Percentiles rank a stretch among this genome's conserved stretches.
Conservation (phyloP, 2,329 filamentous ascomycete genomes). For the Talaromyces amestolkiae region DNA sequence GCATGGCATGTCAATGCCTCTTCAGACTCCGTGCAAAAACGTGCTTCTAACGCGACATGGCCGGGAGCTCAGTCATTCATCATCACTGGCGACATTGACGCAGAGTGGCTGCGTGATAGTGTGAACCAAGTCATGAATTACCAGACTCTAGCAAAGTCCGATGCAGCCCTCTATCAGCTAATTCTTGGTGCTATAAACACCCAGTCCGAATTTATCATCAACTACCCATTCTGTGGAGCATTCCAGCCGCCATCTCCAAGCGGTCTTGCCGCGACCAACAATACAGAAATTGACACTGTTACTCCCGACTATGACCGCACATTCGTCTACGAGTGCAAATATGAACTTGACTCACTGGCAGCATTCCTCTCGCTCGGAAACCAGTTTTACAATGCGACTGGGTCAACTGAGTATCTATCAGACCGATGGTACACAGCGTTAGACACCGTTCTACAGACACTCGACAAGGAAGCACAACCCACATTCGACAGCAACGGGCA, state of each 20-base stretch:
- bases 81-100: constrained; percentile 89
- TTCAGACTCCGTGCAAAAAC: constrained; percentile 24
- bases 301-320: constrained; percentile 82
- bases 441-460: constrained; percentile 67
- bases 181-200: constrained; percentile 95
- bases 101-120: constrained; percentile 87
- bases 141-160: constrained; percentile 77
- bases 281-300: constrained; percentile 79
- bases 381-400: constrained; percentile 78
- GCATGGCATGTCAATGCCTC: constrained; percentile 74
- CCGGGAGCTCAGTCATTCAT: constrained; percentile 86
- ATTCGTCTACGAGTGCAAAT: constrained; percentile 96
- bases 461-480: constrained; percentile 73
- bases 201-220: constrained; percentile 90
- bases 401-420: constrained; percentile 74
- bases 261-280: constrained; percentile 66
- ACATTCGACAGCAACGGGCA: constrained; percentile 73
- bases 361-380: constrained; percentile 85
- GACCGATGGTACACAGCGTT: constrained; percentile 76
- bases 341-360: constrained; percentile 92
- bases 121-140: constrained; percentile 93
- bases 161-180: constrained; percentile 71
- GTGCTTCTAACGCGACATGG: constrained; percentile 64
- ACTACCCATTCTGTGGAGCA: constrained; percentile 95
- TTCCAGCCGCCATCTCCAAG: constrained; percentile 92